phyloP scores from a whole-genome alignment of 208 protist species.

The Crithidia fasciculata region DNA sequence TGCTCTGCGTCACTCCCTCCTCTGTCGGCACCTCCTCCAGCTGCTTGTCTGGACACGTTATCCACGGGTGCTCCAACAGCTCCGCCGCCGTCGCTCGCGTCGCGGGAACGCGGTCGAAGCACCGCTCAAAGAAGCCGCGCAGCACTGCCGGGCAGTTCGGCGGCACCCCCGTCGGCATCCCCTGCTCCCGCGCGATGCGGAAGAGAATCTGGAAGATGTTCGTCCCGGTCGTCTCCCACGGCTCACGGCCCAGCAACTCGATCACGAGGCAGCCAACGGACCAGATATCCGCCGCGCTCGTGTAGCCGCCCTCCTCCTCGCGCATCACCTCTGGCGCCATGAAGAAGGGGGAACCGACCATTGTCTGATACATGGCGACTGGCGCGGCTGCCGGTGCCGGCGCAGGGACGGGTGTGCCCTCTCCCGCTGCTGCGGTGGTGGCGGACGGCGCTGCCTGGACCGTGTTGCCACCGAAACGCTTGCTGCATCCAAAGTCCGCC shows the following conservation, averaged over 20 bases:
- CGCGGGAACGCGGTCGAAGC: conserved; percentile 69
- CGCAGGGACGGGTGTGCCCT: background rate
- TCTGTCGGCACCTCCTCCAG: conserved; percentile 72
- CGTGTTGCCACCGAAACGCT: conserved; percentile 67
- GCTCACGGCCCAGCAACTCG: conserved; percentile 84
- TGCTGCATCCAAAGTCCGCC: conserved; percentile 95
- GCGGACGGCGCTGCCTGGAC: conserved; percentile 11
- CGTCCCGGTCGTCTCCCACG: conserved; percentile 58
- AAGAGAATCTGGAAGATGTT: conserved; percentile 88
- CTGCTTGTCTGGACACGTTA: conserved; percentile 66
- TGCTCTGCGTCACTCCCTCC: background rate
- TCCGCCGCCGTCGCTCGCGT: conserved; percentile 69
- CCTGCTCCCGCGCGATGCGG: conserved; percentile 65
- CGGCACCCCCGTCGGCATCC: conserved; percentile 81
- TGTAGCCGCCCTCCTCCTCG: conserved; percentile 61
- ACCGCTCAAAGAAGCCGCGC: conserved; percentile 68
- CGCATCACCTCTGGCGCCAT: conserved; percentile 92
- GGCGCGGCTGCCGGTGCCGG: conserved; percentile 10
- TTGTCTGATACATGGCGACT: conserved; percentile 66
- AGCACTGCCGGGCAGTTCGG: conserved; percentile 57
- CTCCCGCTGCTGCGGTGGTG: background rate
- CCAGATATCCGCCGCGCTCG: conserved; percentile 84
- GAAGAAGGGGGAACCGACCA: conserved; percentile 87
- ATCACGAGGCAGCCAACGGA: conserved; percentile 88
- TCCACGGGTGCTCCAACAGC: conserved; percentile 79